Base-by-base conservation (phyloP, 2,329 filamentous ascomycete genomes). In the Cadophora sp. region DNA sequence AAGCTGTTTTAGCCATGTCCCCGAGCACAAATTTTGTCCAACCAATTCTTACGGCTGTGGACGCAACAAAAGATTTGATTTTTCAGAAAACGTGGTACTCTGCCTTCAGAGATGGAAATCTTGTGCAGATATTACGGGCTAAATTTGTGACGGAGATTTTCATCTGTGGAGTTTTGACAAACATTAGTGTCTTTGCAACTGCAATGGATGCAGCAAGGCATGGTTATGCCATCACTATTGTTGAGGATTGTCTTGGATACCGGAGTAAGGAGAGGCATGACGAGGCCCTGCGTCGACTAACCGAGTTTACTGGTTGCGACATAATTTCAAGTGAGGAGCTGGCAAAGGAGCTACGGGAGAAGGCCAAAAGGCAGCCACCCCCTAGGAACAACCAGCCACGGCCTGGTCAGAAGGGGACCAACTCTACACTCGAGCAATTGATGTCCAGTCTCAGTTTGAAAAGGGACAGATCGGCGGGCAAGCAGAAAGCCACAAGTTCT, bases 211-310 rank as follows among this genome's bases (percentile, higher is more conserved):
- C 95, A 12, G 94, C 93, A 1, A 88, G 91, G 24, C 92, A 97
- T 79, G 96, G 94, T 4, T 89, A 97, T 75, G 85, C 88, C n/a
- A 93, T 97, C 75, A 96, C 92, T 5, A 83, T 98, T 14, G 83
- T 98, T 48, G 90, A 96, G 63, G 94, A 98, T 78, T 97, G 94
- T 78, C 88, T 97, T 65, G 94, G 94, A 12, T 97, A 91, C 76
- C 88, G 92, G 58, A 89, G 84, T 73, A 87, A 89, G 67, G 79
- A 83, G 22, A 88, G 93, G 53, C 93, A 97, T 66, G 77, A 78
- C 24, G 77, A 79, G 66, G 77, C 77, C 37, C 64, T 78, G 37
- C 68, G 70, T 22, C 69, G 73, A 70, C 62, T 78, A 64, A 69
- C 67, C 31, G 68, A 76, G 68, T 74, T 73, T 66, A 77, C 77